Evolutionary conservation across 1,139 yeast genomes (phyloP).

Genomic region (Yamadazyma jaroonii): DNA sequence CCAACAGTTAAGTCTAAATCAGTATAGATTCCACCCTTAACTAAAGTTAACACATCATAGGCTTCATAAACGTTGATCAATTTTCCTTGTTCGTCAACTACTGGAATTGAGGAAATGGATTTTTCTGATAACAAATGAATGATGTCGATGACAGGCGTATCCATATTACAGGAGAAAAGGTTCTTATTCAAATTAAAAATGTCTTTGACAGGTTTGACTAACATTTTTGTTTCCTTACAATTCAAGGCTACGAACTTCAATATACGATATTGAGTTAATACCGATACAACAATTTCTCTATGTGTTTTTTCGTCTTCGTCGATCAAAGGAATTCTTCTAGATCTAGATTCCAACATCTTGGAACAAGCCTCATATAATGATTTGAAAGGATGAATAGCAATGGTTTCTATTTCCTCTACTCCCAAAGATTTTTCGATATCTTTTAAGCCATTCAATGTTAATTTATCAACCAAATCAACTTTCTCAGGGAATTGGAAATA

Average conservation of each 20-base stretch:
- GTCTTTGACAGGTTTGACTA: constrained; percentile 72
- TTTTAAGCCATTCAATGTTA: constrained; percentile 80
- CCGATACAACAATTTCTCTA: constrained; percentile 92
- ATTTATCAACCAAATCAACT: constrained; percentile 82
- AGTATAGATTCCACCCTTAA: constrained; percentile 91
- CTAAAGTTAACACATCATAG: constrained; percentile 87
- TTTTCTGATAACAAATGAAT: constrained; percentile 77
- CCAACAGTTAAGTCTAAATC: constrained; percentile 92
- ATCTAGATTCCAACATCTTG: constrained; percentile 84
- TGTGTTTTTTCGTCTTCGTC: constrained; percentile 93
- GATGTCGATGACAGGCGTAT: constrained; percentile 91
- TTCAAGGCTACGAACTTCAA: constrained; percentile 93
- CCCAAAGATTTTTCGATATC: constrained; percentile 88
- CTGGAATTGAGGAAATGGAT: constrained; percentile 89
- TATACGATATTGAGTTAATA: constrained; percentile 93
- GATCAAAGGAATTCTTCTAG: constrained; percentile 90
- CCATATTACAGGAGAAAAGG: constrained; percentile 81
- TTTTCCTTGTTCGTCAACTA: constrained; percentile 73
- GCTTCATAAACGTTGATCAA: constrained; percentile 93
- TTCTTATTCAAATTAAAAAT: constrained; percentile 61
- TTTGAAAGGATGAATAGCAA: constrained; percentile 87
- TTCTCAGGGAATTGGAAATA: constrained; percentile 90
- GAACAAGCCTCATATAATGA: constrained; percentile 92
- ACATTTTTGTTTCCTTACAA: constrained; percentile 89
- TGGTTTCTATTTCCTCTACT: constrained; percentile 84